Percentiles rank a stretch among this genome's conserved stretches.
Conservation (phyloP, 2,329 filamentous ascomycete species). For the Dactylellina cionopaga region DNA sequence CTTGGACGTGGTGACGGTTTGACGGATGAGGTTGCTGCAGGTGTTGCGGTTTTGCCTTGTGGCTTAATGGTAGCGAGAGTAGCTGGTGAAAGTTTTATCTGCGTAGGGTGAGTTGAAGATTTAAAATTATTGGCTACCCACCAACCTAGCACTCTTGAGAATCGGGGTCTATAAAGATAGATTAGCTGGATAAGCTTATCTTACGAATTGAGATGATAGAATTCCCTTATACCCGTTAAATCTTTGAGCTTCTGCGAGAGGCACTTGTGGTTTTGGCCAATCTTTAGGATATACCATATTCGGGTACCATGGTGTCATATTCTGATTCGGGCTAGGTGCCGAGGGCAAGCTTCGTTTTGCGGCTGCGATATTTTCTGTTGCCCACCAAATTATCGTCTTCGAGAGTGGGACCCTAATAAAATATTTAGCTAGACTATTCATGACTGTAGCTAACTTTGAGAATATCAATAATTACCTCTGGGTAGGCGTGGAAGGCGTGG, state of each 20-base stretch:
- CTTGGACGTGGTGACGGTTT: conserved; percentile 28
- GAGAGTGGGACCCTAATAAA: background rate
- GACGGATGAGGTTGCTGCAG: background rate
- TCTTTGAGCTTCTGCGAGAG: background rate
- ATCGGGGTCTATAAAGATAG: background rate
- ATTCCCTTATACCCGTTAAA: conserved; percentile 8
- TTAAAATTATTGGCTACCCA: no score
- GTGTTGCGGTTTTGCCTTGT: background rate
- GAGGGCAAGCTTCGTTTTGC: no score
- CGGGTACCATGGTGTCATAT: no score
- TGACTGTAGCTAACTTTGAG: no score
- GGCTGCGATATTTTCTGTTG: background rate
- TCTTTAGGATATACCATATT: background rate
- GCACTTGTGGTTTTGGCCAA: background rate
- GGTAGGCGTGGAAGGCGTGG: no score
- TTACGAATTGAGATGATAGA: no score
- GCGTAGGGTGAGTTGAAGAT: no score
- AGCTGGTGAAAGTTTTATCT: no score
- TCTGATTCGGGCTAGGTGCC: no score
- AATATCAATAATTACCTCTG: no score
- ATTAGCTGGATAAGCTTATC: no score
- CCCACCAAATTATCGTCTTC: background rate
- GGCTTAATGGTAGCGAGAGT: background rate
- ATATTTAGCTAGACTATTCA: background rate
- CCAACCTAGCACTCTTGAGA: no score